Percentiles rank a stretch among this genome's conserved stretches.
Conservation (phyloP, 257 asterid genomes). For the Capsicum chinense region DNA sequence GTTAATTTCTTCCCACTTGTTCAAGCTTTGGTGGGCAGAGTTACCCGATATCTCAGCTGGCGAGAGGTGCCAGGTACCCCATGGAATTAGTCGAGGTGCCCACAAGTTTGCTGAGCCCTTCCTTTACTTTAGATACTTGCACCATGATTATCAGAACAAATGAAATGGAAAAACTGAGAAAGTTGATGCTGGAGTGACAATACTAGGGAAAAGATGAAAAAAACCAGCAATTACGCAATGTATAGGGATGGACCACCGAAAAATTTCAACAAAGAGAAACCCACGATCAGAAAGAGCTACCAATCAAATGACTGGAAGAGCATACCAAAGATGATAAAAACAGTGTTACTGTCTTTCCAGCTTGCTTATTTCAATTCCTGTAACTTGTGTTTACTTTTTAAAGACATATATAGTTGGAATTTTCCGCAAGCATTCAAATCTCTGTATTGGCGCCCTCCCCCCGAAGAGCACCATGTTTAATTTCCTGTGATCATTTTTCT, state of each 20-base stretch:
- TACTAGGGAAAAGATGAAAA: not conserved
- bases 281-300: not conserved
- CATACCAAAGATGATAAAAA: not conserved
- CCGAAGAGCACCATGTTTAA: not conserved
- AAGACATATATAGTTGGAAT: not conserved
- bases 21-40: not conserved
- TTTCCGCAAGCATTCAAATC: slow-evolving; percentile 14
- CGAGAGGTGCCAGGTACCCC: not conserved
- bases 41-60: not conserved
- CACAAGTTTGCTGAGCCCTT: not conserved
- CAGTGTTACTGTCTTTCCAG: not conserved
- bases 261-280: not conserved
- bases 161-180: slow-evolving; percentile 17
- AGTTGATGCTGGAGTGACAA: slow-evolving; percentile 24
- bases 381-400: not conserved
- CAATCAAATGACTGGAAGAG: slow-evolving; percentile 21
- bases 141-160: not conserved
- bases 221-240: not conserved
- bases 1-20: not conserved
- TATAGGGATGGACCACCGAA: slow-evolving; percentile 12
- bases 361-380: slow-evolving; percentile 9
- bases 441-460: not conserved
- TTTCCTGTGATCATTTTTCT: not conserved
- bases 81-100: not conserved
- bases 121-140: too few species aligned